Percentiles rank a stretch among this genome's conserved stretches.
Conservation (phyloP, 805 yeast genomes). For the Lipomyces japonicus region DNA sequence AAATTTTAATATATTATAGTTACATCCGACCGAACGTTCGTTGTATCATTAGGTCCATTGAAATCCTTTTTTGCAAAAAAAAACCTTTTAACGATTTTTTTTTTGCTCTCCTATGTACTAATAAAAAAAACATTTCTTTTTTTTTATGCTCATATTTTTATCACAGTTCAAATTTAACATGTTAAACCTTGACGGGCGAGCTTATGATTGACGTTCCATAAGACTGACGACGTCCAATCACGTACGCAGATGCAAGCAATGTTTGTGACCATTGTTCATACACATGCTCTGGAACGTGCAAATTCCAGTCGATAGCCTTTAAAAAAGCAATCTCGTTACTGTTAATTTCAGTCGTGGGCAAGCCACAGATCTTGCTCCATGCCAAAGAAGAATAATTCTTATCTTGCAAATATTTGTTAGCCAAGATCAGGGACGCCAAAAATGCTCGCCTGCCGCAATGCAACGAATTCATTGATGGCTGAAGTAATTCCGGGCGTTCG, state of each 20-base stretch:
- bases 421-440: slow-evolving; percentile 62
- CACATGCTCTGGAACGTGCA: slow-evolving; percentile 49
- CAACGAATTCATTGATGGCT: slow-evolving; percentile 17
- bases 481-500: slow-evolving; percentile 20
- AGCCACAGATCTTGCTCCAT: slow-evolving; percentile 74
- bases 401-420: slow-evolving; percentile 72
- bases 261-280: slow-evolving; percentile 45
- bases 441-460: slow-evolving; percentile 63
- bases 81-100: too few species aligned
- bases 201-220: too few species aligned
- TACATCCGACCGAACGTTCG: too few species aligned
- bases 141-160: too few species aligned
- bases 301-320: slow-evolving; percentile 51
- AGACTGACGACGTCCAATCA: too few species aligned
- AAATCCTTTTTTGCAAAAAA: too few species aligned
- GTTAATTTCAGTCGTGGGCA: slow-evolving; percentile 49
- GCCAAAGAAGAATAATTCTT: slow-evolving; percentile 62
- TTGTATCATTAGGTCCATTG: too few species aligned
- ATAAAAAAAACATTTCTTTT: too few species aligned
- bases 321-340: slow-evolving; percentile 54
- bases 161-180: too few species aligned
- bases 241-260: slow-evolving; percentile 26
- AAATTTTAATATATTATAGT: too few species aligned
- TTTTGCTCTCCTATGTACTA: too few species aligned
- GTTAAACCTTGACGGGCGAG: too few species aligned